Evolutionary conservation across 176 grass and related monocot genomes (phyloP), one percentile per base, ranked within the genome.

Genomic region (Saccharum officinarum): DNA sequence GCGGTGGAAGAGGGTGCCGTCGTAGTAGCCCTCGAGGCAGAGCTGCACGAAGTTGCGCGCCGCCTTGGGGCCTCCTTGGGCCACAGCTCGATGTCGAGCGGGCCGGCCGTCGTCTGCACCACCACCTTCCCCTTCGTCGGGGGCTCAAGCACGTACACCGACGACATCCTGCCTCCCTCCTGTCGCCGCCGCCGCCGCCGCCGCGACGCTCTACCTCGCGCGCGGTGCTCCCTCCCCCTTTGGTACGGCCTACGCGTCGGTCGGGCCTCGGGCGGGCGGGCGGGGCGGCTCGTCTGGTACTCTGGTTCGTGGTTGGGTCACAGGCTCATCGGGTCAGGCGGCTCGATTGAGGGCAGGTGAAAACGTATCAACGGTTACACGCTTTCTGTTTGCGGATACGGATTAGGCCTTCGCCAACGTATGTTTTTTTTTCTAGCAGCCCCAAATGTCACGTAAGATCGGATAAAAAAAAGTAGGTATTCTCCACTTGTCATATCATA

Each of bases 81-180:
- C 97, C 97, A 98, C 57, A 98, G 86, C 84, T 98, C 93, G 40
- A 98, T 93, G 75, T 98, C 97, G 57, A 98, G 78, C 8, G 91
- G 93, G 0, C 97, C 97, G 22, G 88, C 57, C 63, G 91, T 95
- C 69, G 97, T 95, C 69, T 89, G 92, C 81, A 98, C 69, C 84
- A 98, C 93, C 81, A 98, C 97, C 90, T 95, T 98, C 7, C 93
- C 93, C 81, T 92, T 93, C 78, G 91, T 98, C 67, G 93, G 97
- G 34, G 93, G 97, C 90, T 98, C 97, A 6, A 98, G 84, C 77
- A 95, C 88, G 71, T 98, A 98, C 41, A 98, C 78, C 83, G 91
- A 90, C 81, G 97, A 98, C 97, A 98, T 98, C 80, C 42, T 38
- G 73, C 47, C 14, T 2, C 12, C 47, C 70, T 89, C 75, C 50